Base-by-base conservation (phyloP, 176 grass and related monocot genomes). In the Oryza meridionalis region DNA sequence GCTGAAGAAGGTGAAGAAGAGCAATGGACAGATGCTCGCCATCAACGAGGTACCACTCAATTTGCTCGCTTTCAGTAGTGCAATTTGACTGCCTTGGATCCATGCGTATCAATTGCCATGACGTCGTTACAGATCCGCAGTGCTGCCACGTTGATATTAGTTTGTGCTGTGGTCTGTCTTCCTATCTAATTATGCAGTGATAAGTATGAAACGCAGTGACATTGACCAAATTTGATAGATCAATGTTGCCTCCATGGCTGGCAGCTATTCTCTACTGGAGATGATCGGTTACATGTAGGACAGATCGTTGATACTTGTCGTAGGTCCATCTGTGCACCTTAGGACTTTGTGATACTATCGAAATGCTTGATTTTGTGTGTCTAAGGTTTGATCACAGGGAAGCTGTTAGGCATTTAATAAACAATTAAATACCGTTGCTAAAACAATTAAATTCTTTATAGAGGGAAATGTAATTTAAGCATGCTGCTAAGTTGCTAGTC, bases 1-100 rank as follows among this genome's bases (percentile, higher is more conserved):
- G 92, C 86, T 97, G 5, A 97, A 97, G 92, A 97, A 91, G 72
- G 95, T 97, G 19, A 97, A 97, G 90, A 97, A 97, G 92, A 91
- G 92, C 75, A 97, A 94, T 38, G 95, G 95, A 21, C 95, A 97
- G 53, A 77, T 97, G 45, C 71, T 97, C 43, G 95, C 95, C 37
- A 90, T 97, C 58, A 97, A 93, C 55, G 95, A 97, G 95, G 95
- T 97, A 86, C 40, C 3, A 17, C 61, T 11, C 63, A 2, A 49
- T 74, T 59, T 3, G 3, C 74, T 17, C 7, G 0, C 31, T 11
- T 0, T 9, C 1, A 1, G 2, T 5, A 50, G 58, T 43, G n/a
- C 3, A 13, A 79, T 35, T 35, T 5, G 46, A 49, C 3, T 15
- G 13, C 5, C 2, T 7, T 51, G 16, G 12, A 9, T 33, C 44